These are phyloP conservation scores for Komagataea norvegica DNA, from an alignment of 1,139 yeast genomes.

Conservation along the genomic window DNA sequence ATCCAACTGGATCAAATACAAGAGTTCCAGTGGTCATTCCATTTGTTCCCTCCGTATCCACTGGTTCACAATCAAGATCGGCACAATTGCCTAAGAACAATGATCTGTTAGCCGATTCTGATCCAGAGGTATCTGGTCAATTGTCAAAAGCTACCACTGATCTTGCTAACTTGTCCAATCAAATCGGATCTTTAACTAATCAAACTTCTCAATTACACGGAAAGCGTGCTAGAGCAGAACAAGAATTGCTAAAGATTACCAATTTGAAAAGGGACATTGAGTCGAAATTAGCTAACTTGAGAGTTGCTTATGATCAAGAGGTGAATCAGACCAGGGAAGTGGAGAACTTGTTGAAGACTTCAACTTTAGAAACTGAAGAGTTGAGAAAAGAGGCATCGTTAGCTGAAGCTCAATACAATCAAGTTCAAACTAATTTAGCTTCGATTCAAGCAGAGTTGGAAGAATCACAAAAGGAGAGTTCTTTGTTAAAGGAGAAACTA, in stretches of 20 bases:
- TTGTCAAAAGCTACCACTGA: slow-evolving; percentile 79
- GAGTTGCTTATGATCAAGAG: slow-evolving; percentile 73
- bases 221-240: slow-evolving; percentile 70
- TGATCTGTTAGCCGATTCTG: slow-evolving; percentile 52
- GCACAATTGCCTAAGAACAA: slow-evolving; percentile 32
- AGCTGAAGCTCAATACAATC: slow-evolving; percentile 76
- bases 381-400: slow-evolving; percentile 72
- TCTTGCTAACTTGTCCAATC: slow-evolving; percentile 81
- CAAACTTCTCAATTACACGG: slow-evolving; percentile 71
- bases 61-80: slow-evolving; percentile 6
- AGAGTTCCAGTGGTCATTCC: too few relatives aligned
- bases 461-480: slow-evolving; percentile 62
- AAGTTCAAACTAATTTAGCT: slow-evolving; percentile 63
- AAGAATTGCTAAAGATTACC: slow-evolving; percentile 63
- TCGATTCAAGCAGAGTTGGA: slow-evolving; percentile 57
- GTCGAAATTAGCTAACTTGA: slow-evolving; percentile 57
- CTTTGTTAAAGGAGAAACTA: slow-evolving; percentile 60
- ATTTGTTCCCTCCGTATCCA: too few relatives aligned
- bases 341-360: slow-evolving; percentile 51
- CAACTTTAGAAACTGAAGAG: slow-evolving; percentile 67
- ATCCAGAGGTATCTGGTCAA: slow-evolving; percentile 53
- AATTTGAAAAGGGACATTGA: slow-evolving; percentile 69
- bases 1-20: too few relatives aligned
- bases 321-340: slow-evolving; percentile 70
- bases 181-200: slow-evolving; percentile 68